Evolutionary conservation across 176 grass and related monocot genomes (phyloP), one percentile per base, ranked within the genome.

Genomic region (Melocanna baccifera): DNA sequence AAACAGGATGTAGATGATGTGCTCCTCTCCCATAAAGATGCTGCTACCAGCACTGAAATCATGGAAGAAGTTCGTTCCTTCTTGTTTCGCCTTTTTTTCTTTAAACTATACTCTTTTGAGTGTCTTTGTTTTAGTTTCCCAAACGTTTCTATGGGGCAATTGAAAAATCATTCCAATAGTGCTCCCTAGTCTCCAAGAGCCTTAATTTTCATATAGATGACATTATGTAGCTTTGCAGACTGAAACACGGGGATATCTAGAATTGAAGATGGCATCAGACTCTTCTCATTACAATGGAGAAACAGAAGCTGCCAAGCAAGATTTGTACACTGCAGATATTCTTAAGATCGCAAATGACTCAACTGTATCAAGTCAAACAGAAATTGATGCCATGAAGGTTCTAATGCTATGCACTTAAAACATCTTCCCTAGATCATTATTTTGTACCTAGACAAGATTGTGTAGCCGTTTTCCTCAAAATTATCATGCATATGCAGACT

Each of bases 401-500:
- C 14, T 50, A 75, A 76, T 12, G 32, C 42, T 81, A 67, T 43
- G 39, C 53, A 29, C 46, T 67, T 11, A 7, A 77, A 77, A 55
- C 59, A 12, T 51, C 34, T n/a, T 84, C 65, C 45, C 29, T 6
- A 80, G 51, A 34, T 80, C 2, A 46, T 87, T 76, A 71, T 80
- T 85, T 69, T 81, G 67, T 64, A 68, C 16, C 12, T 51, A 79
- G 26, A 69, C 37, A 80, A 71, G 25, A 39, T 74, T 72, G 29
- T 75, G 16, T 66, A 40, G 29, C 59, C 57, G 75, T 76, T 74
- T 72, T 52, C 2, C 83, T 71, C 51, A 73, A 32, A 53, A 62
- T 69, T 58, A n/a, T 79, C 6, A 41, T 81, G 50, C 34, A 23
- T 77, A 47, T 84, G 39, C 89, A 93, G 84, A 67, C 62, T 58